phyloP scores from a whole-genome alignment of 139 green algal genomes.

The Zygnema cylindricum region DNA sequence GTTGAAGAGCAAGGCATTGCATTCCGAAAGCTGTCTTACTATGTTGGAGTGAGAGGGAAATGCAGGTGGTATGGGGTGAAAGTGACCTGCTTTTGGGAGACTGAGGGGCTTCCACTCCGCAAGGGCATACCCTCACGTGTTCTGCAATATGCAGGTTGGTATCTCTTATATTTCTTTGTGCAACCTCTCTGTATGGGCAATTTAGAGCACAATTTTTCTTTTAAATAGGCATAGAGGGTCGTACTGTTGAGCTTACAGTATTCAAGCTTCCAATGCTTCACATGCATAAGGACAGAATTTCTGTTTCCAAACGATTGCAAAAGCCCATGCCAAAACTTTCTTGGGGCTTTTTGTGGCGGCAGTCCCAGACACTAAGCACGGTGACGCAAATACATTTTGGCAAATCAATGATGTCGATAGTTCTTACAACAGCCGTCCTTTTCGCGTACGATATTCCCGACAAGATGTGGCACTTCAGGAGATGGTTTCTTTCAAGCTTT shows the following conservation, averaged over 20 bases:
- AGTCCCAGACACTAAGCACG: constrained; percentile 30
- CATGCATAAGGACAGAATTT: too few species aligned
- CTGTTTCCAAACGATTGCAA: too few species aligned
- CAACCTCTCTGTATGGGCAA: not conserved
- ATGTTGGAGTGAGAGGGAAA: too few species aligned
- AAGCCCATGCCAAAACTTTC: too few species aligned
- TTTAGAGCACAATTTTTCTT: not conserved
- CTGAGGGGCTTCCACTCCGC: not conserved
- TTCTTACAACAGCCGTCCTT: constrained; percentile 45
- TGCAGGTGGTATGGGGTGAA: constrained; percentile 27
- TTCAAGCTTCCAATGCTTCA: too few species aligned
- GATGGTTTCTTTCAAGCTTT: constrained; percentile 52
- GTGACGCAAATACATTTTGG: constrained; percentile 40
- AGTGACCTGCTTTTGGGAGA: constrained; percentile 23
- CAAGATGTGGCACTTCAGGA: constrained; percentile 45
- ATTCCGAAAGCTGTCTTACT: too few species aligned
- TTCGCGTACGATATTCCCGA: constrained; percentile 46
- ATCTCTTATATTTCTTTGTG: not conserved
- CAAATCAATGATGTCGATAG: constrained; percentile 41
- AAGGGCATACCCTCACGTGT: constrained; percentile 37
- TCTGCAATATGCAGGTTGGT: constrained; percentile 20
- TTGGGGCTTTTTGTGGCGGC: not conserved
- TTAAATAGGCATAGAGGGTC: too few species aligned
- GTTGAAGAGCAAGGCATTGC: too few species aligned
- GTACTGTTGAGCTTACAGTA: too few species aligned